Evolutionary conservation across 768 basidiomycete genomes (phyloP).

Genomic region (Mycena sanguinolenta): DNA sequence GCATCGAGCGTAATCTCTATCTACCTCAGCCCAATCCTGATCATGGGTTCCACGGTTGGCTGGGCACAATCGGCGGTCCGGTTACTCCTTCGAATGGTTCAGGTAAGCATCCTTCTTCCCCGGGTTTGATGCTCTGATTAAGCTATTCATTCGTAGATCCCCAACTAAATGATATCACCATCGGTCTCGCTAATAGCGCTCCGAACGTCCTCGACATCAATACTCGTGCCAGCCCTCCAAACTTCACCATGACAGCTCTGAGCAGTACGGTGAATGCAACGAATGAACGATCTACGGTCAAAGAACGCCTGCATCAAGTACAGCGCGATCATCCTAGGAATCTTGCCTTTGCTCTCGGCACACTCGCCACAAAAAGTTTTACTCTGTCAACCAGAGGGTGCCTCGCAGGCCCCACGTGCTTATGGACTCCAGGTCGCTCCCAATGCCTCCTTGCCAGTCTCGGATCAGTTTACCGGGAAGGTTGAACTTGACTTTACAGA

Average conservation of each 20-base stretch:
- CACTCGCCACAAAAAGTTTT: slow-evolving; percentile 18
- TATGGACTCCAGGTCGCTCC: slow-evolving; percentile 18
- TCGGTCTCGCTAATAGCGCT: slow-evolving; percentile 18
- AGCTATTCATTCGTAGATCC: slow-evolving; percentile 16
- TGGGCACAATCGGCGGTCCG: slow-evolving; percentile 23
- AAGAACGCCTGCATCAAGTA: slow-evolving; percentile 25
- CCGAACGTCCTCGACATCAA: slow-evolving; percentile 22
- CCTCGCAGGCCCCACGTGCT: slow-evolving; percentile 8
- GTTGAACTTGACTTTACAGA: slow-evolving; percentile 19
- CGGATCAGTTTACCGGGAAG: slow-evolving; percentile 18
- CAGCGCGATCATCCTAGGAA: slow-evolving; percentile 20
- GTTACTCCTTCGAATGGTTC: slow-evolving; percentile 15
- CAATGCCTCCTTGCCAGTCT: slow-evolving; percentile 15
- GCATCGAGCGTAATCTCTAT: slow-evolving; percentile 27
- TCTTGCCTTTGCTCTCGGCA: slow-evolving; percentile 15
- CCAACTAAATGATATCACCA: slow-evolving; percentile 20
- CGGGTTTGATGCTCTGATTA: slow-evolving; percentile 13
- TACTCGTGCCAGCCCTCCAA: slow-evolving; percentile 17
- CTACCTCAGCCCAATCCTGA: slow-evolving; percentile 23
- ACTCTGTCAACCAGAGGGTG: slow-evolving; percentile 14
- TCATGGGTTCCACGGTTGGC: slow-evolving; percentile 26
- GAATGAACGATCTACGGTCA: slow-evolving; percentile 19
- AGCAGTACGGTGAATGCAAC: slow-evolving; percentile 21
- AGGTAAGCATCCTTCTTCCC: slow-evolving; percentile 16
- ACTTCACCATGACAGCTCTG: slow-evolving; percentile 15